Conservation (phyloP, 2,329 filamentous ascomycete genomes). For the Aspergillus fumigatiaffinis region DNA sequence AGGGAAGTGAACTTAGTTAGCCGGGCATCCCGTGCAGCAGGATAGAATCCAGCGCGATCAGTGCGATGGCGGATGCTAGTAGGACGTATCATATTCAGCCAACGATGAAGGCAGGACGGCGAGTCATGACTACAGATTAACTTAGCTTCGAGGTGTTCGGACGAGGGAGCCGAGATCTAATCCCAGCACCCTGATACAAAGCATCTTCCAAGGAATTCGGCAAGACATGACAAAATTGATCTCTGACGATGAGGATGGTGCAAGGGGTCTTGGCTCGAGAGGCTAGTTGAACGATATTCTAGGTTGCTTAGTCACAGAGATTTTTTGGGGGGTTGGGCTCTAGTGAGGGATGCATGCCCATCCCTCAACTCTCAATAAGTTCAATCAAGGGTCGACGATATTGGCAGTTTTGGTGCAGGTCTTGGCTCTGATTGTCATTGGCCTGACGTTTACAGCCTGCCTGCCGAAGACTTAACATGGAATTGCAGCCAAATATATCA, state of each 20-base stretch:
- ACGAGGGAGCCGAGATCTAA: slow-evolving; percentile 25
- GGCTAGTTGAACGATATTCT: not conserved
- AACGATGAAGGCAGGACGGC: slow-evolving; percentile 55
- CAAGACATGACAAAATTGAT: slow-evolving; percentile 8
- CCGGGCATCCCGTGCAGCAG: slow-evolving; percentile 1
- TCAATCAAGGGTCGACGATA: slow-evolving; percentile 12
- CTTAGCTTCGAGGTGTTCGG: slow-evolving; percentile 55
- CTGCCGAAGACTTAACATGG: not conserved
- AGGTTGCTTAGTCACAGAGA: not conserved
- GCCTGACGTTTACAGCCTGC: not conserved
- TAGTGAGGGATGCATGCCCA: slow-evolving; percentile 3
- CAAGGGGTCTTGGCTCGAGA: not conserved
- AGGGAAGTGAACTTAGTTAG: slow-evolving; percentile 10
- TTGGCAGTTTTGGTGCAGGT: not conserved
- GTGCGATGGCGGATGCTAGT: slow-evolving; percentile 12
- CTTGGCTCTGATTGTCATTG: not conserved
- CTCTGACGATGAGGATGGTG: not conserved
- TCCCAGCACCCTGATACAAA: slow-evolving; percentile 8
- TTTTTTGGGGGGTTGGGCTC: not conserved
- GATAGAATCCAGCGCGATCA: not conserved
- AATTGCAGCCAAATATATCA: not conserved
- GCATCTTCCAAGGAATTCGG: slow-evolving; percentile 14
- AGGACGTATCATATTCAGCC: slow-evolving; percentile 33
- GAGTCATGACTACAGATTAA: slow-evolving; percentile 45
- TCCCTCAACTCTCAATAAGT: slow-evolving; percentile 9